These are phyloP conservation scores for Marchantia paleacea DNA, from an alignment of 225 moss, liverwort and hornwort genomes.

Conservation along the genomic window DNA sequence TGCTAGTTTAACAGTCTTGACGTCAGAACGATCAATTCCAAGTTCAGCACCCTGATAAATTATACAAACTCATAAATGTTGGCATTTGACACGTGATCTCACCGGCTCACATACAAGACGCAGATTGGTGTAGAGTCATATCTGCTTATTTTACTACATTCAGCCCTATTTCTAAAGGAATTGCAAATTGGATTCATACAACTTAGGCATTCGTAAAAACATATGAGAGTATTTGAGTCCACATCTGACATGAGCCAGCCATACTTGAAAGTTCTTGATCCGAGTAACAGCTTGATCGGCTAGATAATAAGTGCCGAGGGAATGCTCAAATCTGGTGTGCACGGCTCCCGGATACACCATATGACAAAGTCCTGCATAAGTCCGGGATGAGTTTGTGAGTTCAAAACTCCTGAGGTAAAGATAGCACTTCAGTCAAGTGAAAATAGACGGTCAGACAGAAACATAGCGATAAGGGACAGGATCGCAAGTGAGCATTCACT, in stretches of 20 bases:
- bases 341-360: conserved; percentile 88
- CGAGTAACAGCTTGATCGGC: conserved; percentile 77
- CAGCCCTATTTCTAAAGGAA: too few species aligned
- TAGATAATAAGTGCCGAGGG: conserved; percentile 81
- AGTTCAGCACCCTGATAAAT: conserved; percentile 65
- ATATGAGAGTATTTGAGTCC: too few species aligned
- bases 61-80: background rate
- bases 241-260: background rate
- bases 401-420: background rate
- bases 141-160: too few species aligned
- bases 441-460: too few species aligned
- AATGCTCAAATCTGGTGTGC: conserved; percentile 94
- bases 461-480: background rate
- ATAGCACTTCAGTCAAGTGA: too few species aligned
- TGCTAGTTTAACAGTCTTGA: conserved; percentile 76
- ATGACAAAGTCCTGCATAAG: conserved; percentile 72
- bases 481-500: background rate
- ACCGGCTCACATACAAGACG: background rate
- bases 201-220: too few species aligned
- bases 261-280: conserved; percentile 66
- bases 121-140: too few species aligned
- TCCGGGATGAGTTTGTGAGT: background rate
- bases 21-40: conserved; percentile 65
- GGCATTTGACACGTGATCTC: background rate
- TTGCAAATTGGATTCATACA: too few species aligned